Base-by-base conservation (phyloP, 768 basidiomycete species). In the Pleurotus eryngii region DNA sequence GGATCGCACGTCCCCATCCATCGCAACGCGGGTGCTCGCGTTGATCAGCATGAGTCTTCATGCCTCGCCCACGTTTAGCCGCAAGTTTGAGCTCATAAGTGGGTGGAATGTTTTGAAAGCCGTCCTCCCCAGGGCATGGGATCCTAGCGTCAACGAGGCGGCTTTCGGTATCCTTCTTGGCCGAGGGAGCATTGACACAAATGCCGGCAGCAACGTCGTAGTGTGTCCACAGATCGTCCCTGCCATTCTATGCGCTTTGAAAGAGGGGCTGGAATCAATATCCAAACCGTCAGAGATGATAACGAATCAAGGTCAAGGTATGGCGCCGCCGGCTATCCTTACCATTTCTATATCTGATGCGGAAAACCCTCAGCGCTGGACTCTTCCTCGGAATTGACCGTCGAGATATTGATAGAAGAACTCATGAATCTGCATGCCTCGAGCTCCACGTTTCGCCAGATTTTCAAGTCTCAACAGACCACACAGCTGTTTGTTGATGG, bases 21-120 rank as follows among this genome's bases (percentile, higher is more conserved):
- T 87, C 45, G 81, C 82, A 9, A 74, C 80, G 24, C 81, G 85
- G 60, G 76, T 92, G 40, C 74, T 92, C 1, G 70, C 70, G 1
- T 70, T 94, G 17, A 77, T 92, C 7, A 75, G 76, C 2, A 74
- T 86, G 54, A 80, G 85, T 57, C 74, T 87, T 26, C 71, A 70
- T 14, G 68, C 76, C 26, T 84, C 85, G 0, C 65, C 79, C 8
- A 81, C 85, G 2, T 97, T 95, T 72, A 80, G 74, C 46, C 78
- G 87, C 56, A 93, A 90, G 63, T 93, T 96, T 62, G 94, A 95
- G 67, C 74, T 89, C 1, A 85, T 90, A 38, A 87, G 86, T 53
- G 95, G 95, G 7, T 96, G 93, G 89, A 84, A 77, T 46, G 76
- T 89, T 2, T 67, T 96, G 37, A 87, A 85, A 66, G 78, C 77